Evolutionary conservation across 192 early-diverging fungal genomes (phyloP), one percentile per base, ranked within the genome.

Genomic region (Backusella australiensis): DNA sequence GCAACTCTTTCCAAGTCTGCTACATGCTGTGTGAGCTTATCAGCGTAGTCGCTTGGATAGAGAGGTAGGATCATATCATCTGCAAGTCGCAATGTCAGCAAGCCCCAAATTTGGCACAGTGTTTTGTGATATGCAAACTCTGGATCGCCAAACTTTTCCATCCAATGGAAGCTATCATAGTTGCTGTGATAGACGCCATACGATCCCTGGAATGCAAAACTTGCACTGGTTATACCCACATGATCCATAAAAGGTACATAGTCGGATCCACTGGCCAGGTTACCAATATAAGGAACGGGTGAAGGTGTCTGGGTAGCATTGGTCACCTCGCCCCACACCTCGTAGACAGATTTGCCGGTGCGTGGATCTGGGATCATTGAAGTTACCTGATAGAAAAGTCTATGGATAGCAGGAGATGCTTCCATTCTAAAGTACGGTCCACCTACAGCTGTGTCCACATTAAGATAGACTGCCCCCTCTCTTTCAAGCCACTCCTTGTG

Each of bases 121-220:
- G 84, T 78, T 39, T 75, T 81, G 71, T 90, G 89, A 46, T 88
- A 85, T 46, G 80, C 46, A 75, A 88, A 88, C 3, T 82, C 78
- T 15, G 89, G 85, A 70, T 91, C 89, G n/a, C 88, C 77, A 71
- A 85, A 88, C 38, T 87, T 80, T 7, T 81, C 75, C 86, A 91
- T 89, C 78, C 89, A 88, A 56, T 88, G 82, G 44, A 79, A 76
- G 53, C 81, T 82, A 74, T 91, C 91, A 77, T 90, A 92, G 76
- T 91, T 91, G 63, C 87, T 89, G 78, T 92, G 91, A 66, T 90
- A 90, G 8, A 88, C 78, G 44, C 90, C 90, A 53, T 82, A 73
- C 29, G 77, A 73, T 38, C 86, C 86, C 0, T 68, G 44, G 75
- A 92, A 92, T 52, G 80, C 77, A 49, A 92, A 39, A 70, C 87